These are phyloP conservation scores for Kandelia obovata DNA, from an alignment of 345 rosid species.

Conservation along the genomic window DNA sequence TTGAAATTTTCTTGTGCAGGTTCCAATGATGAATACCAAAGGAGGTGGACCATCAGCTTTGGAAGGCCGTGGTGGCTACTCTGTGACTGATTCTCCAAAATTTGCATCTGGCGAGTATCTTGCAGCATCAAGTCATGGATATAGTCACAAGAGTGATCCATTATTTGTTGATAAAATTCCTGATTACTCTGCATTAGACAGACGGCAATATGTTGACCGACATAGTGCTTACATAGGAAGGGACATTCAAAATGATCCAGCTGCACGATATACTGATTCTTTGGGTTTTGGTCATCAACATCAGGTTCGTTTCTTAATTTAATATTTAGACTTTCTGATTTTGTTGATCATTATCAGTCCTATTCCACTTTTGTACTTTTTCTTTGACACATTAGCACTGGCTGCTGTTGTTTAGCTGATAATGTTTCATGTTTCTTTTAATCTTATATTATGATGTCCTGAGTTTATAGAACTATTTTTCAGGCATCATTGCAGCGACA, in stretches of 20 bases:
- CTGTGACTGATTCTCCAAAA: slow-evolving; percentile 74
- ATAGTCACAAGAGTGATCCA: slow-evolving; percentile 71
- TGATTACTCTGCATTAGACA: slow-evolving; percentile 65
- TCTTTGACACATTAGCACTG: too few species aligned
- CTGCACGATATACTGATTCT: slow-evolving; percentile 66
- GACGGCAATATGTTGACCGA: slow-evolving; percentile 73
- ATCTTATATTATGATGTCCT: slow-evolving; percentile 41
- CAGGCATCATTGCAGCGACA: slow-evolving; percentile 77
- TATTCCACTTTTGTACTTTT: too few species aligned
- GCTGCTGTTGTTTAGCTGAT: not conserved
- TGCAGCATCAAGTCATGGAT: slow-evolving; percentile 61
- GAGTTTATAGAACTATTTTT: slow-evolving; percentile 71
- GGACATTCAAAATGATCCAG: slow-evolving; percentile 67
- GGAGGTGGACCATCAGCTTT: slow-evolving; percentile 50
- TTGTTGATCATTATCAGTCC: too few species aligned
- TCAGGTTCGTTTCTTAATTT: slow-evolving; percentile 48
- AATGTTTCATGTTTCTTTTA: not conserved
- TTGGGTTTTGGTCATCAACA: slow-evolving; percentile 61
- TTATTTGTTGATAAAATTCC: slow-evolving; percentile 65
- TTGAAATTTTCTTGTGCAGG: slow-evolving; percentile 26
- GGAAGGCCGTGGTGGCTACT: slow-evolving; percentile 68
- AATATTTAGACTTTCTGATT: too few species aligned
- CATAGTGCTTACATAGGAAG: slow-evolving; percentile 62
- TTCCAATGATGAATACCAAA: slow-evolving; percentile 44
- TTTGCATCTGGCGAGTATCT: slow-evolving; percentile 62